Evolutionary conservation across 1,284 basidiomycete species (phyloP).

Genomic region (Cryptococcus deneoformans): DNA sequence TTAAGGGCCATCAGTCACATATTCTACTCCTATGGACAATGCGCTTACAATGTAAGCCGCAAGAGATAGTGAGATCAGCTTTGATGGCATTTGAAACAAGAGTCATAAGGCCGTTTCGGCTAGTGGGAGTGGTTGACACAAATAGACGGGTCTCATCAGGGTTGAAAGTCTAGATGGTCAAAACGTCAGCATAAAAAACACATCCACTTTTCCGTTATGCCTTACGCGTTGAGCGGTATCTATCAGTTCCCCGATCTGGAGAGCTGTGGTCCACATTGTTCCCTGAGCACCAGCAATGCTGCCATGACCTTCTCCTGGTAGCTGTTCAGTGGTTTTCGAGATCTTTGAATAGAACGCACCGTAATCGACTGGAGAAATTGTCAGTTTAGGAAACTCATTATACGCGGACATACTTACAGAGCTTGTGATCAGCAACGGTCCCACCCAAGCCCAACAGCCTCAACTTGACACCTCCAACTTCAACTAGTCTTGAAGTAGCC

Average conservation of each 20-base stretch:
- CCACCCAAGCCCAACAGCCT: conserved; percentile 93
- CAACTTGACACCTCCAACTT: conserved; percentile 90
- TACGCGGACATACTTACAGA: conserved; percentile 65
- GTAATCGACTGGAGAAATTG: conserved; percentile 40
- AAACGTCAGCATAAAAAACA: not conserved
- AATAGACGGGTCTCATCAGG: conserved; percentile 70
- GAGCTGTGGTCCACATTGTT: conserved; percentile 97
- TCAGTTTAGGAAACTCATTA: conserved; percentile 17
- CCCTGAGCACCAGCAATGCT: conserved; percentile 97
- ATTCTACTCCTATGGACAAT: not conserved
- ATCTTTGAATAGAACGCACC: conserved; percentile 15
- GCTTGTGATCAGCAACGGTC: conserved; percentile 92
- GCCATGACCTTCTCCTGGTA: conserved; percentile 71
- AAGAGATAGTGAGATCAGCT: conserved; percentile 91
- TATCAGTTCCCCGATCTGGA: conserved; percentile 96
- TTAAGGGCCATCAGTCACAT: conserved; percentile 12
- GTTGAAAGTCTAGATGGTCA: not conserved
- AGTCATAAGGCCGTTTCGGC: conserved; percentile 86
- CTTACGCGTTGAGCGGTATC: conserved; percentile 90
- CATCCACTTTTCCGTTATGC: not conserved
- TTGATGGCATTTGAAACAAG: conserved; percentile 88
- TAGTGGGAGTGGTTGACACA: conserved; percentile 87
- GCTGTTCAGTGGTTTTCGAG: not conserved
- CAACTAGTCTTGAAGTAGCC: conserved; percentile 83
- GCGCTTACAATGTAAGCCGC: conserved; percentile 75